Conservation (phyloP, 129 eudicot species). For the Flaveria robusta region DNA sequence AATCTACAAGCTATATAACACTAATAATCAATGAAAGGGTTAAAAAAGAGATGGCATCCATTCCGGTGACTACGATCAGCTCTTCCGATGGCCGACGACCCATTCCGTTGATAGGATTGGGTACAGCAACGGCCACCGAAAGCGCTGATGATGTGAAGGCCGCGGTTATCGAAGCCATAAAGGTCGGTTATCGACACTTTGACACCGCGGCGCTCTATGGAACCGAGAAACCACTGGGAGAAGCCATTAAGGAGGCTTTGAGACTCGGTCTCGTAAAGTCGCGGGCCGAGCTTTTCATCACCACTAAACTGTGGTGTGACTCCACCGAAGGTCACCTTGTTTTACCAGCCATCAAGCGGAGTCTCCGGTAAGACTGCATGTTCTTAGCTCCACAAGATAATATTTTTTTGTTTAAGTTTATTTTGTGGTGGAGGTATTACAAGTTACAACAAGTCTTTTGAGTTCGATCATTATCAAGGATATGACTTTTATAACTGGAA, state of each 20-base stretch:
- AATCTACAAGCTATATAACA: background rate
- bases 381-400: background rate
- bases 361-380: constrained; percentile 24
- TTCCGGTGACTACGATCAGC: constrained; percentile 15
- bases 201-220: constrained; percentile 28
- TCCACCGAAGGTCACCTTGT: constrained; percentile 39
- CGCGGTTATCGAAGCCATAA: constrained; percentile 51
- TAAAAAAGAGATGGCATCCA: constrained; percentile 18
- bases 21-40: background rate
- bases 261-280: constrained; percentile 21
- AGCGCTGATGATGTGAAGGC: constrained; percentile 29
- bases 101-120: constrained; percentile 55
- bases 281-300: constrained; percentile 32
- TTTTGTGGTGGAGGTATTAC: background rate
- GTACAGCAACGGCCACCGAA: constrained; percentile 14
- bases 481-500: no score
- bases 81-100: constrained; percentile 23
- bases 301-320: constrained; percentile 40
- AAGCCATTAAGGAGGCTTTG: constrained; percentile 31
- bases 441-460: background rate
- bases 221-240: constrained; percentile 26
- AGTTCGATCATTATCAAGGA: no score
- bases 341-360: constrained; percentile 36
- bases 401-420: background rate
- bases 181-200: constrained; percentile 46